A percentile compares a stretch with the other conserved stretches of the same genome.
Evolutionary conservation across 805 yeast genomes (phyloP).

Genomic region (Grigorovia yakushimaensis): DNA sequence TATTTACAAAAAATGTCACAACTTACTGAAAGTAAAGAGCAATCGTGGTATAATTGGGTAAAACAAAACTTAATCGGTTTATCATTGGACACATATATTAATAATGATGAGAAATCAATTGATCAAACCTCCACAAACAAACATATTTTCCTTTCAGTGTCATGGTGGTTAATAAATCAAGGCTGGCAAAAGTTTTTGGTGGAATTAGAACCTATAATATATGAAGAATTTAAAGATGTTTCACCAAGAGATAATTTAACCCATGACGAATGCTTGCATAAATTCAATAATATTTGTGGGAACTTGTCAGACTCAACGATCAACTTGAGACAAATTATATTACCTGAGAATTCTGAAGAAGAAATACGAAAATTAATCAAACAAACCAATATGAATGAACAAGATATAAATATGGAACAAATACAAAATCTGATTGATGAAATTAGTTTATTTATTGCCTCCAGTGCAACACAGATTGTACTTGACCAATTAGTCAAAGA

Average conservation of each 20-base stretch:
- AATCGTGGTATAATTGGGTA: neutral
- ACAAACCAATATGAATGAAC: neutral
- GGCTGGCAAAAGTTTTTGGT: slow-evolving; percentile 62
- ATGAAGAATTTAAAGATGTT: slow-evolving; percentile 47
- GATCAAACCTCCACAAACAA: too few relatives aligned
- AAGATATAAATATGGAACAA: neutral
- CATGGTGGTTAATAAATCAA: slow-evolving; percentile 89
- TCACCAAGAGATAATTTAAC: slow-evolving; percentile 68
- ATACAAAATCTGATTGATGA: slow-evolving; percentile 35
- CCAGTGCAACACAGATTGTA: slow-evolving; percentile 20
- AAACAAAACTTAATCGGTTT: neutral
- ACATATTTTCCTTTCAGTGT: slow-evolving; percentile 74
- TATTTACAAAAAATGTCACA: slow-evolving; percentile 37
- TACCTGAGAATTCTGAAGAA: neutral
- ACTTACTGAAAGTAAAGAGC: neutral
- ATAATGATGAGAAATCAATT: too few relatives aligned
- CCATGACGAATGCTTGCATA: slow-evolving; percentile 45
- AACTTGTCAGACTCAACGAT: neutral
- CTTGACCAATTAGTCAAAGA: slow-evolving; percentile 23
- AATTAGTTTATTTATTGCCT: slow-evolving; percentile 34
- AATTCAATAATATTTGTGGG: slow-evolving; percentile 29
- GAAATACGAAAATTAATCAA: neutral
- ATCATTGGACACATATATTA: too few relatives aligned
- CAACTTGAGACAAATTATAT: neutral
- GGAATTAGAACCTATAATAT: slow-evolving; percentile 47